phyloP scores from a whole-genome alignment of 169 alveolate species.

The Plasmodium adleri region DNA sequence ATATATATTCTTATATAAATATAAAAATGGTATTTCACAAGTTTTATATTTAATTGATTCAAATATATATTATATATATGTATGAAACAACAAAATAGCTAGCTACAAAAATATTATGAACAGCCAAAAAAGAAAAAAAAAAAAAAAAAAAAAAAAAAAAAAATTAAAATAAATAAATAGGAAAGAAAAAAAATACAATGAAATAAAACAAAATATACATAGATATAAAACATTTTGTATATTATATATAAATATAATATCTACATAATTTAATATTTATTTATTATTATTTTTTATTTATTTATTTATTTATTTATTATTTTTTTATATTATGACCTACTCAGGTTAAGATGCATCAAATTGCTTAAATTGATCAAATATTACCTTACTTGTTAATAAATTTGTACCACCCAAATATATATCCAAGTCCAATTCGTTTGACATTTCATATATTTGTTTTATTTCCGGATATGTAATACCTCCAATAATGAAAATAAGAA shows the following conservation, averaged over 20 bases:
- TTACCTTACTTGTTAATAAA: conserved; percentile 20
- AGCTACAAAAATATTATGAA: neutral
- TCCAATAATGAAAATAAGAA: conserved; percentile 85
- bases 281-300: too few species aligned
- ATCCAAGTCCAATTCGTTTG: conserved; percentile 79
- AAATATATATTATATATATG: neutral
- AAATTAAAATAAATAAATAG: neutral
- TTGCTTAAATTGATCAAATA: conserved; percentile 30
- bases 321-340: too few species aligned
- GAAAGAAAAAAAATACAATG: neutral
- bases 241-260: too few species aligned
- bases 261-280: too few species aligned
- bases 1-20: too few species aligned
- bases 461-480: conserved; percentile 88
- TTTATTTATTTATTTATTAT: too few species aligned
- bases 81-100: neutral
- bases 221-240: too few species aligned
- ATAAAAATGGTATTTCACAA: too few species aligned
- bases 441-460: conserved; percentile 80
- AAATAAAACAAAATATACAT: too few species aligned
- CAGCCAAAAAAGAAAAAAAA: neutral
- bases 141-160: conserved; percentile 7
- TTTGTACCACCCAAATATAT: conserved; percentile 88
- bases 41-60: too few species aligned
- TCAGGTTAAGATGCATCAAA: conserved; percentile 4